Evolutionary conservation across 148 eudicot species (phyloP).

Genomic region (Nyssa sinensis): DNA sequence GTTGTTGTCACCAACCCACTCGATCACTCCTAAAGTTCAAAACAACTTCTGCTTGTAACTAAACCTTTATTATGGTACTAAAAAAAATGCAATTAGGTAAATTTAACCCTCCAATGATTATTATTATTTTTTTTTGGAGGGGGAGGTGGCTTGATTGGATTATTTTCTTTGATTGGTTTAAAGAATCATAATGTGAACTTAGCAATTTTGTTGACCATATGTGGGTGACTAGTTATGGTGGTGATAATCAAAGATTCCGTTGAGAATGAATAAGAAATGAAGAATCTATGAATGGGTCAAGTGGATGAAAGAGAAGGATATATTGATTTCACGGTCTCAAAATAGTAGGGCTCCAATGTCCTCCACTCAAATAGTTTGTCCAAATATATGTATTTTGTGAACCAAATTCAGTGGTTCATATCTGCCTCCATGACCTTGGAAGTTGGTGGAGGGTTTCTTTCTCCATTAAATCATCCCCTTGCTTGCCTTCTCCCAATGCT

Average conservation of each 20-base stretch:
- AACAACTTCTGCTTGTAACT: too few relatives aligned
- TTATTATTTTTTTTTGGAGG: too few relatives aligned
- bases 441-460: slow-evolving; percentile 3
- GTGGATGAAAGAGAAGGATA: neutral
- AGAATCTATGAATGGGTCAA: neutral
- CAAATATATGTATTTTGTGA: neutral
- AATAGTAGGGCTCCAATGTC: slow-evolving; percentile 1
- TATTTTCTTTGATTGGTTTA: too few relatives aligned
- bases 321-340: neutral
- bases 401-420: slow-evolving; percentile 1
- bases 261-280: slow-evolving; percentile 2
- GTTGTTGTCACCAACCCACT: too few relatives aligned
- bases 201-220: neutral
- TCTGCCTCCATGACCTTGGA: neutral
- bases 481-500: neutral
- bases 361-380: slow-evolving; percentile 1
- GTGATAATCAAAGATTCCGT: slow-evolving; percentile 17
- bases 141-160: too few relatives aligned
- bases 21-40: too few relatives aligned
- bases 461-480: slow-evolving; percentile 10
- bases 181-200: neutral
- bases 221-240: neutral
- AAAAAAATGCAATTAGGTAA: too few relatives aligned
- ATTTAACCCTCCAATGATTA: too few relatives aligned
- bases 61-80: too few relatives aligned